phyloP scores from a whole-genome alignment of 805 yeast genomes.

The Ogataea nonfermentans region DNA sequence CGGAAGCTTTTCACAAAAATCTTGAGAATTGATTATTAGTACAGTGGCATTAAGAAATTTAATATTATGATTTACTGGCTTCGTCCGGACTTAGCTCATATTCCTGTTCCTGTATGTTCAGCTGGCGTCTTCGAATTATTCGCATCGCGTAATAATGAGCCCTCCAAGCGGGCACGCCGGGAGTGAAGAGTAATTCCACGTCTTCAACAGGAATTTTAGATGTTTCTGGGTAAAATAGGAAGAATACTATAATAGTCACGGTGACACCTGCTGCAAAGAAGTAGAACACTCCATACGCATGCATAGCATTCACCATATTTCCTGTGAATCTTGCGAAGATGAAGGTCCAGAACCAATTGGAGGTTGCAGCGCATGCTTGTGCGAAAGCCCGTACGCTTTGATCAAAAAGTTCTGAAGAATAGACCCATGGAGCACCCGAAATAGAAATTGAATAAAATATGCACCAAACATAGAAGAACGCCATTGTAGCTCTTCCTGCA shows the following conservation, averaged over 20 bases:
- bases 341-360: conserved; percentile 9
- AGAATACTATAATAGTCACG: not conserved
- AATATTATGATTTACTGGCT: not conserved
- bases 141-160: conserved; percentile 4
- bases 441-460: conserved; percentile 4
- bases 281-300: conserved; percentile 6
- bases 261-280: conserved; percentile 3
- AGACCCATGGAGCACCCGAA: conserved; percentile 7
- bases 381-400: conserved; percentile 8
- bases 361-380: conserved; percentile 2
- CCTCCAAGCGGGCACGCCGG: conserved; percentile 5
- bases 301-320: conserved; percentile 5
- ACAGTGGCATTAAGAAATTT: not conserved
- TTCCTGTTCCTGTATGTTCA: too few relatives aligned
- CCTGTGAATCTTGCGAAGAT: conserved; percentile 8
- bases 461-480: conserved; percentile 5
- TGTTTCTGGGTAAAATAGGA: conserved; percentile 6
- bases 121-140: not conserved
- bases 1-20: conserved; percentile 4
- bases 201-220: conserved; percentile 6
- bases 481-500: conserved; percentile 3
- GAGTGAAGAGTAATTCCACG: conserved; percentile 2
- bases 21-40: conserved; percentile 1
- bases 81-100: too few relatives aligned
- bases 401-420: conserved; percentile 5